These are phyloP conservation scores for Botryobasidium botryosum DNA, from an alignment of 768 basidiomycete genomes.

Conservation along the genomic window DNA sequence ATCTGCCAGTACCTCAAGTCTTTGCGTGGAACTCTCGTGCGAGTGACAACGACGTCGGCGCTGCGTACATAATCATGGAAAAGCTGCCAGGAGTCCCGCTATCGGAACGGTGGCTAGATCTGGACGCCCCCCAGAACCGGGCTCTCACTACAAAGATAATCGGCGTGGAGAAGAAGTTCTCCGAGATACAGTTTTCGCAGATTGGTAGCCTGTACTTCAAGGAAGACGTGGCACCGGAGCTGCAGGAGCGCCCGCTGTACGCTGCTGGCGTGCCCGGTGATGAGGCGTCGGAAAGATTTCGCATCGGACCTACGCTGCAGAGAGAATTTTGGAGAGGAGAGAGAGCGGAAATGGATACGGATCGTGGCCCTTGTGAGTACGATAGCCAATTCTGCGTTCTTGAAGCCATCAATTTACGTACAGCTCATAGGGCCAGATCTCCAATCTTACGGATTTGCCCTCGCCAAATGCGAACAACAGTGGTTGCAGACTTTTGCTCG, in stretches of 20 bases:
- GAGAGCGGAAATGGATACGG: slow-evolving; percentile 15
- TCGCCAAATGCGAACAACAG: background rate
- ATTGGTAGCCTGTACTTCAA: no score
- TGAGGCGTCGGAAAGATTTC: no score
- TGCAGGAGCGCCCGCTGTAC: slow-evolving; percentile 2
- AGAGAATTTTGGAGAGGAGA: slow-evolving; percentile 19
- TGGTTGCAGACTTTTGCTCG: background rate
- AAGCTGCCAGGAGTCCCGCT: no score
- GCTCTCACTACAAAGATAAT: no score
- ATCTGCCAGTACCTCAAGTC: slow-evolving; percentile 27
- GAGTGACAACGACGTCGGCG: slow-evolving; percentile 21
- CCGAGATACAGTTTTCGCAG: slow-evolving; percentile 15
- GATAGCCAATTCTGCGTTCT: background rate
- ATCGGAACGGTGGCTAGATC: no score
- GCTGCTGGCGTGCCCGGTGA: slow-evolving; percentile 10
- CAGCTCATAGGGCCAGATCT: background rate
- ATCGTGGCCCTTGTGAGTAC: slow-evolving; percentile 24
- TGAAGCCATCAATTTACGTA: background rate
- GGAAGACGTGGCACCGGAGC: no score
- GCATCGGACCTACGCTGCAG: slow-evolving; percentile 20
- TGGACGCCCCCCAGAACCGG: no score
- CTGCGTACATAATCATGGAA: slow-evolving; percentile 33
- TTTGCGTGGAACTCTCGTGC: slow-evolving; percentile 24
- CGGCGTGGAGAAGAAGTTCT: slow-evolving; percentile 15
- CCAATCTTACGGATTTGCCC: background rate